Evolutionary conservation across 192 early-diverging fungal genomes (phyloP).

Genomic region (Dispira parvispora): DNA sequence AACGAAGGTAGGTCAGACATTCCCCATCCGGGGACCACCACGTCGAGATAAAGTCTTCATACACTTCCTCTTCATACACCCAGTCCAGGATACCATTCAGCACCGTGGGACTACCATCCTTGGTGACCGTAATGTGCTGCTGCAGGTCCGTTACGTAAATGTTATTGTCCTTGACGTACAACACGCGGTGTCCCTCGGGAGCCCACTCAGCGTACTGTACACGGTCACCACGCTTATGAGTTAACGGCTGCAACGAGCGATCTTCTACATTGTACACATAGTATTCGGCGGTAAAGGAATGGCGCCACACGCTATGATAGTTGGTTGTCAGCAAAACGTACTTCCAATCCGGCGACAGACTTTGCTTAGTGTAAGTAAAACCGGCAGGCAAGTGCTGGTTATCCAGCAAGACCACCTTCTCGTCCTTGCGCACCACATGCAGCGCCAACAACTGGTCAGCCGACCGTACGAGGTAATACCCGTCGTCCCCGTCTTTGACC

Average conservation of each 20-base stretch:
- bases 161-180: constrained; percentile 81
- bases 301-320: constrained; percentile 55
- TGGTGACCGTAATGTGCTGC: constrained; percentile 59
- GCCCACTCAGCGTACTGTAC: constrained; percentile 61
- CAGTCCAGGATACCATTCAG: constrained; percentile 96
- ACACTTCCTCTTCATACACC: constrained; percentile 97
- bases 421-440: background rate
- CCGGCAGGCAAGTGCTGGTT: background rate
- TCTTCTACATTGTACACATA: constrained; percentile 52
- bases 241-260: constrained; percentile 40
- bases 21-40: constrained; percentile 82
- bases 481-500: constrained; percentile 1
- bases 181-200: constrained; percentile 55
- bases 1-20: constrained; percentile 64
- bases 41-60: constrained; percentile 39
- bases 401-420: background rate
- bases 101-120: constrained; percentile 60
- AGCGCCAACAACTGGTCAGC: background rate
- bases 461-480: constrained; percentile 5
- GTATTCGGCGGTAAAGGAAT: constrained; percentile 67
- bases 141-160: constrained; percentile 58
- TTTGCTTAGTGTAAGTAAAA: background rate
- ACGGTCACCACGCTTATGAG: constrained; percentile 19
- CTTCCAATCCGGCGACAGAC: constrained; percentile 58
- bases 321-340: constrained; percentile 60